Conservation (phyloP, 805 yeast genomes). For the Spathaspora arborariae region DNA sequence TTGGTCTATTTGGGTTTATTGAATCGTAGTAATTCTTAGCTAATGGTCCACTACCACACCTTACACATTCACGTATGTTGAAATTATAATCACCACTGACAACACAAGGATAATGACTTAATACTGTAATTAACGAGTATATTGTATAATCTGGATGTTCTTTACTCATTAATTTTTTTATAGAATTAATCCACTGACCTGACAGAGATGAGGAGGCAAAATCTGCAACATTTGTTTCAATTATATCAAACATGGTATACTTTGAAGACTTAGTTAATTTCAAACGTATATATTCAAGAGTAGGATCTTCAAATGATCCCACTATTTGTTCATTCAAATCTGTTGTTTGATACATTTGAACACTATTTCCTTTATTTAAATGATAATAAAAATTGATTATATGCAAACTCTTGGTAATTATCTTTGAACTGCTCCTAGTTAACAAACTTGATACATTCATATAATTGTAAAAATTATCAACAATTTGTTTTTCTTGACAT, state of each 20-base stretch:
- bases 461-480: constrained; percentile 17
- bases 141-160: constrained; percentile 9
- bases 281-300: constrained; percentile 14
- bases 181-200: constrained; percentile 22
- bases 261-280: not conserved
- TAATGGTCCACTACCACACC: constrained; percentile 31
- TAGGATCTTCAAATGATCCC: constrained; percentile 16
- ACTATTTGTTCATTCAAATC: constrained; percentile 4
- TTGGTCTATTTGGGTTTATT: constrained; percentile 20
- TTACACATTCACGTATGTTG: constrained; percentile 26
- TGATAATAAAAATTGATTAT: constrained; percentile 18
- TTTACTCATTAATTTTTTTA: constrained; percentile 9
- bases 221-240: not conserved
- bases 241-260: constrained; percentile 3
- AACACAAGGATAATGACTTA: constrained; percentile 44
- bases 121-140: constrained; percentile 31
- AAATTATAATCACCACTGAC: constrained; percentile 32
- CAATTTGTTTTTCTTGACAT: constrained; percentile 17
- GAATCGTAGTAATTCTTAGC: constrained; percentile 20
- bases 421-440: constrained; percentile 7
- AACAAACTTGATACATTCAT: constrained; percentile 14
- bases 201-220: constrained; percentile 2
- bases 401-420: constrained; percentile 19
- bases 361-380: constrained; percentile 1
- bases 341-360: constrained; percentile 4